Base-by-base conservation (phyloP, 768 basidiomycete genomes). In the Lepiota brunneoincarnata region DNA sequence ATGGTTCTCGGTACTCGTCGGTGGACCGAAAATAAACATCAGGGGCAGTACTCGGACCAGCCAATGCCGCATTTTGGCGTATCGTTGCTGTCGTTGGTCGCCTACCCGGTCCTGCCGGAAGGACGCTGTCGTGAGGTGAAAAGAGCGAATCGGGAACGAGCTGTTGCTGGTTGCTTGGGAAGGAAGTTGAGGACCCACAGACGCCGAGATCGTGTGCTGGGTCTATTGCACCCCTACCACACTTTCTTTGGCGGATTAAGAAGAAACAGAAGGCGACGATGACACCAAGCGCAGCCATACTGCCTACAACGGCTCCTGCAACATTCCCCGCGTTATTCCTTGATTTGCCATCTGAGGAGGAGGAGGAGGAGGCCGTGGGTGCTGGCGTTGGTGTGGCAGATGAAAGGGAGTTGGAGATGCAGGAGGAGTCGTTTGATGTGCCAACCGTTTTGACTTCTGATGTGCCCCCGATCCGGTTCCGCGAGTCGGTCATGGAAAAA, bases 401-500 rank as follows among this genome's bases (percentile, higher is more conserved):
- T 21, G 51, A 28, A 11, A 49, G 18, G 7, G 47, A 35, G 4
- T 54, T 39, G 11, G 28, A 12, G 9, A 65, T 35, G 48, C 67
- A 68, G 1, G 66, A 64, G 1, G 58, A 54, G 43, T 66, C 59
- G 14, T 56, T 41, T 14, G 67, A 65, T 35, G 55, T 15, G 17
- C 54, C 49, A 1, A 67, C 66, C 6, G 61, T 55, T 21, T 48
- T 45, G 21, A 68, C 49, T 12, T n/a, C 12, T 15, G 64, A 64
- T 11, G 58, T 60, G 34, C 68, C 68, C 0, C 68, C 68, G 38
- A 57, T 57, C 39, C 64, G 51, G 21, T 60, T 59, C 38, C 49
- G 28, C 4, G 68, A 51, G 53, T 69, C 68, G 18, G 54, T 58
- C 49, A 67, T 57, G 31, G 58, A 59, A 48, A 69, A 68, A 4